phyloP scores from a whole-genome alignment of 352 stramenopile genomes.

The Plasmopara viticola region DNA sequence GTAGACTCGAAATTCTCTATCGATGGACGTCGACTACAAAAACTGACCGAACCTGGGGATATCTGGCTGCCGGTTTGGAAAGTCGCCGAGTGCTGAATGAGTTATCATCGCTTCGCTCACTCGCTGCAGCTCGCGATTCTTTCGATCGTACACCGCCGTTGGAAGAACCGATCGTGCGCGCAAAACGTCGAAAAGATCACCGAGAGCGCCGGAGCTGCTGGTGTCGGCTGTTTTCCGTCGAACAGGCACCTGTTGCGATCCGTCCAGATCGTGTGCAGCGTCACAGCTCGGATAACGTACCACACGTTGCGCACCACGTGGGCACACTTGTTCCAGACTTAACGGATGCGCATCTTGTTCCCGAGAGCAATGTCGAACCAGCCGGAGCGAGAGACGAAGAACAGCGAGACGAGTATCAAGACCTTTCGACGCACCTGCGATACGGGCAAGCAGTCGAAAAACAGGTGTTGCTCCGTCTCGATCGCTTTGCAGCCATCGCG shows the following conservation, averaged over 20 bases:
- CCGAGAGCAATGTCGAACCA: neutral
- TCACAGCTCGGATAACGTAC: neutral
- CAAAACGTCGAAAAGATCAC: neutral
- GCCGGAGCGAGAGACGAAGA: neutral
- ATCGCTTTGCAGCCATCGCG: neutral
- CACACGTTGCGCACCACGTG: neutral
- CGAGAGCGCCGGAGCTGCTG: neutral
- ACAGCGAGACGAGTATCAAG: neutral
- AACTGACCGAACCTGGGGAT: too few species aligned
- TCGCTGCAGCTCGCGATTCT: neutral
- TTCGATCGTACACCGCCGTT: neutral
- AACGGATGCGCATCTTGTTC: too few species aligned
- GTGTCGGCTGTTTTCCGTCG: neutral
- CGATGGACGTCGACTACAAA: too few species aligned
- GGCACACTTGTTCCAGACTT: neutral
- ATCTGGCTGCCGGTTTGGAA: neutral
- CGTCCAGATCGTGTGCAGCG: neutral
- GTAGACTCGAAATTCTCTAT: too few species aligned
- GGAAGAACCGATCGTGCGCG: neutral
- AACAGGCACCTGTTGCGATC: neutral
- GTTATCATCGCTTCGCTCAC: neutral
- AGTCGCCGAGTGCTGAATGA: neutral
- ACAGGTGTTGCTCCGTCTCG: slow-evolving; percentile 3
- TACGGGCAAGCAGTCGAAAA: slow-evolving; percentile 4
- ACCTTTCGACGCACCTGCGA: neutral